These are phyloP conservation scores for Biscogniauxia marginata DNA, from an alignment of 2,329 filamentous ascomycete genomes.

Conservation along the genomic window DNA sequence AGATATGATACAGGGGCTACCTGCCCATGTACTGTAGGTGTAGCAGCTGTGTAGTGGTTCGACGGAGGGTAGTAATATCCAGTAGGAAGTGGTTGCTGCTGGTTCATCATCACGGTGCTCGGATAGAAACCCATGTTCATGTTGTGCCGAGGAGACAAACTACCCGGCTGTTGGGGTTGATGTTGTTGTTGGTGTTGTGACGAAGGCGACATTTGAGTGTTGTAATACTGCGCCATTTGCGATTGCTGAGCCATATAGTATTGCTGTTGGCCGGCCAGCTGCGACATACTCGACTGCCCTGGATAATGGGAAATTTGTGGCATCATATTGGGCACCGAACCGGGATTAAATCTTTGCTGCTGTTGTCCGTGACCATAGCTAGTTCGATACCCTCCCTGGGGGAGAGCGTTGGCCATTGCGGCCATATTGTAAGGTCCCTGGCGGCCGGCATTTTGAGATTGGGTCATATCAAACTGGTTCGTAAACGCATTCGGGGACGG, in stretches of 20 bases:
- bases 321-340: conserved; percentile 37
- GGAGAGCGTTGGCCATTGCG: conserved; percentile 44
- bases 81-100: conserved; percentile 35
- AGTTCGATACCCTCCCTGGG: conserved; percentile 39
- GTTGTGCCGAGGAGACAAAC: conserved; percentile 37
- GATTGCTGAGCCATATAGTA: conserved; percentile 48
- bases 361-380: conserved; percentile 37
- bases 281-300: conserved; percentile 36
- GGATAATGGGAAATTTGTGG: conserved; percentile 43
- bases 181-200: conserved; percentile 33
- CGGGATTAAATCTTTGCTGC: conserved; percentile 33
- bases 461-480: conserved; percentile 42
- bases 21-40: conserved; percentile 32
- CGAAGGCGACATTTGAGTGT: conserved; percentile 36
- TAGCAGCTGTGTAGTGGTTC: conserved; percentile 37
- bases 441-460: conserved; percentile 30
- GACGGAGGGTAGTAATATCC: conserved; percentile 46
- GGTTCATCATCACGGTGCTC: conserved; percentile 42
- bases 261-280: conserved; percentile 42
- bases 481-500: conserved; percentile 40
- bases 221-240: conserved; percentile 46
- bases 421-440: conserved; percentile 47
- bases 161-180: conserved; percentile 19
- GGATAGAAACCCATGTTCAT: conserved; percentile 42
- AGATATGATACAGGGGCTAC: conserved; percentile 36